A percentile compares a stretch with the other conserved stretches of the same genome.
Conservation (phyloP, 495 filamentous ascomycete species). For the Penicillium lividum region DNA sequence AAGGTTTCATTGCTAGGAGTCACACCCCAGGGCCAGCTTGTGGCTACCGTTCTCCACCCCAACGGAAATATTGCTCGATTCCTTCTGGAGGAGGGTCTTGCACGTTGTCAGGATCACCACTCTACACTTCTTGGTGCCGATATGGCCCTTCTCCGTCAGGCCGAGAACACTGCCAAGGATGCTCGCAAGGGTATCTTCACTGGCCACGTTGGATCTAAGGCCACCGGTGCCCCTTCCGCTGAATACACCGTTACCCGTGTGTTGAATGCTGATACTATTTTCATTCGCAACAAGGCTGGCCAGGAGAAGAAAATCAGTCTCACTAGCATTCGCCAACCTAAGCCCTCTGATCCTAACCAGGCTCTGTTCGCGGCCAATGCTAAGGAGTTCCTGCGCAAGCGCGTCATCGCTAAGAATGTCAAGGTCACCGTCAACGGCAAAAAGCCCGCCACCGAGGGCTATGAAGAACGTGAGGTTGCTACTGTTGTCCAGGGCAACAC, state of each 20-base stretch:
- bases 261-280: slow-evolving; percentile 84
- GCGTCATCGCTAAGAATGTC: slow-evolving; percentile 93
- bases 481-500: slow-evolving; percentile 81
- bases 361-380: slow-evolving; percentile 87
- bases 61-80: slow-evolving; percentile 89
- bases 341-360: slow-evolving; percentile 77
- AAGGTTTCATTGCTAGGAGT: slow-evolving; percentile 78
- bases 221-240: slow-evolving; percentile 53
- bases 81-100: slow-evolving; percentile 82
- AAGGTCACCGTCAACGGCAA: slow-evolving; percentile 85
- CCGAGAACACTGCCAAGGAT: slow-evolving; percentile 82
- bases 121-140: slow-evolving; percentile 81
- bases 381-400: slow-evolving; percentile 94
- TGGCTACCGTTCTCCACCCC: slow-evolving; percentile 80
- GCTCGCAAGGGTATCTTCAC: slow-evolving; percentile 75
- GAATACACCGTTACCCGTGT: slow-evolving; percentile 86
- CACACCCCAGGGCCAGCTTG: slow-evolving; percentile 81
- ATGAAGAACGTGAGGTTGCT: slow-evolving; percentile 90
- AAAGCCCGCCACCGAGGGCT: slow-evolving; percentile 85
- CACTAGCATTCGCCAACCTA: slow-evolving; percentile 90
- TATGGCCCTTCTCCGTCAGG: slow-evolving; percentile 82
- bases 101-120: slow-evolving; percentile 91
- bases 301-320: slow-evolving; percentile 86
- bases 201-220: slow-evolving; percentile 65
- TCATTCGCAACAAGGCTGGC: slow-evolving; percentile 78